phyloP scores from a whole-genome alignment of 2,329 filamentous ascomycete species.

The Amesomyces nigricolor region DNA sequence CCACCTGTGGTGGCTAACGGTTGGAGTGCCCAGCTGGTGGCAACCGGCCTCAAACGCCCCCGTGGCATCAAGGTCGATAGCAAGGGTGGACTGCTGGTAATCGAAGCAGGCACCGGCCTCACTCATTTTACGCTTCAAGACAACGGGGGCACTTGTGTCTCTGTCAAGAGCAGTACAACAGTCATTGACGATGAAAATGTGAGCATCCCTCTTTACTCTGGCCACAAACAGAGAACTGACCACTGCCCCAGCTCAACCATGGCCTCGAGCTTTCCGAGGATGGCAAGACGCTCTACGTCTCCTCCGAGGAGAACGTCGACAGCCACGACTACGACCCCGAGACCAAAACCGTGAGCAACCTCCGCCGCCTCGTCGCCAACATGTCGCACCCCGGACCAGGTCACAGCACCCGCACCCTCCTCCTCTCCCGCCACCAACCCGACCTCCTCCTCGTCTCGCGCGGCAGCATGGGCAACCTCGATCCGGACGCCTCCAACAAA shows the following conservation, averaged over 20 bases:
- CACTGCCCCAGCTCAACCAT: constrained; percentile 44
- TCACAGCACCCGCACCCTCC: constrained; percentile 61
- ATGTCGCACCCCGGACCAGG: constrained; percentile 51
- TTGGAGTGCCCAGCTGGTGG: constrained; percentile 33
- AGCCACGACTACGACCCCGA: constrained; percentile 60
- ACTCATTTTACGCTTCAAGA: constrained; percentile 38
- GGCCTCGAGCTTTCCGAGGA: constrained; percentile 49
- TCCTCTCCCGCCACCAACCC: constrained; percentile 50
- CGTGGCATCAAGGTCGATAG: constrained; percentile 43
- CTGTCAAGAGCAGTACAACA: not conserved
- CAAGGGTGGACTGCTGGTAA: constrained; percentile 41
- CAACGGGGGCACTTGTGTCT: constrained; percentile 36
- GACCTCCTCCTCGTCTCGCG: constrained; percentile 59
- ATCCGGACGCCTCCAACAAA: constrained; percentile 46
- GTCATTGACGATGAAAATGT: constrained; percentile 2
- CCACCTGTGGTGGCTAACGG: constrained; percentile 30
- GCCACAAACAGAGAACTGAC: not conserved
- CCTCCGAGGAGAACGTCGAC: constrained; percentile 53
- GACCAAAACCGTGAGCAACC: constrained; percentile 40
- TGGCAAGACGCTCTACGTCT: constrained; percentile 51
- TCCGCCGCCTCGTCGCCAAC: constrained; percentile 51
- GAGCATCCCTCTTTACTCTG: not conserved
- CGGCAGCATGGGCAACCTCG: constrained; percentile 59
- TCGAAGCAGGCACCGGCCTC: constrained; percentile 40
- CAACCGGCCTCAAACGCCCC: constrained; percentile 34